Evolutionary conservation across 805 yeast genomes (phyloP).

Genomic region (Ogataea chonburiensis): DNA sequence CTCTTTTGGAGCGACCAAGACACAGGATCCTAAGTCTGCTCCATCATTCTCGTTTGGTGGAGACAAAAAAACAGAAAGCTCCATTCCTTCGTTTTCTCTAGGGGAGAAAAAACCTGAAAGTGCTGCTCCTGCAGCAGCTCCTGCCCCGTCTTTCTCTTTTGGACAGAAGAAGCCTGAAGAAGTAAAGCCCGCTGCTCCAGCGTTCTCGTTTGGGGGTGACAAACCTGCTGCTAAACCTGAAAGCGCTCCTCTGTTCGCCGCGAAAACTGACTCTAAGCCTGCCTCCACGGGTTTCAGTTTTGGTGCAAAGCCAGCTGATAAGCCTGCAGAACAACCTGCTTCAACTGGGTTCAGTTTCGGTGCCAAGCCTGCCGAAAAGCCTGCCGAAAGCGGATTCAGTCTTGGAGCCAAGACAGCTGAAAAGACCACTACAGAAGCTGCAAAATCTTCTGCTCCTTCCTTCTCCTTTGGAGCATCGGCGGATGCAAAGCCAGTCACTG

Average conservation of each 20-base stretch:
- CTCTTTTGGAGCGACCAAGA: background rate
- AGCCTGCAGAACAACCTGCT: conserved; percentile 3
- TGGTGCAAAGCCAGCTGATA: conserved; percentile 14
- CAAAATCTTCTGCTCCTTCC: conserved; percentile 2
- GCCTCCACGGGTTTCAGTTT: conserved; percentile 5
- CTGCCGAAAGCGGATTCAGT: conserved; percentile 12
- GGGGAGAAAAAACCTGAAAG: conserved; percentile 13
- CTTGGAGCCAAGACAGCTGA: conserved; percentile 15
- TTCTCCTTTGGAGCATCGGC: conserved; percentile 20
- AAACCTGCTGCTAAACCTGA: conserved; percentile 9
- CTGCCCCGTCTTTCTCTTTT: conserved; percentile 13
- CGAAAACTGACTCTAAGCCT: background rate
- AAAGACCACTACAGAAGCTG: conserved; percentile 3
- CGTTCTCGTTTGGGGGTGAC: conserved; percentile 13
- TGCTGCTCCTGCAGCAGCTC: too few species aligned
- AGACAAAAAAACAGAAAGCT: background rate
- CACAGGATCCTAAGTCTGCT: too few species aligned
- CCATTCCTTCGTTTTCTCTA: conserved; percentile 12
- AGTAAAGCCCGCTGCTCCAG: conserved; percentile 7
- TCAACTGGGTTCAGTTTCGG: conserved; percentile 8
- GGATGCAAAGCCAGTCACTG: conserved; percentile 21
- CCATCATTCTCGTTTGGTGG: background rate
- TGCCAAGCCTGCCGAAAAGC: conserved; percentile 10
- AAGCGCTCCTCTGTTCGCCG: background rate
- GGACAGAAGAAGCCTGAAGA: conserved; percentile 12